Evolutionary conservation across 2,329 filamentous ascomycete species (phyloP), one percentile per base, ranked within the genome.

Genomic region (Ceratocystis cubensis): DNA sequence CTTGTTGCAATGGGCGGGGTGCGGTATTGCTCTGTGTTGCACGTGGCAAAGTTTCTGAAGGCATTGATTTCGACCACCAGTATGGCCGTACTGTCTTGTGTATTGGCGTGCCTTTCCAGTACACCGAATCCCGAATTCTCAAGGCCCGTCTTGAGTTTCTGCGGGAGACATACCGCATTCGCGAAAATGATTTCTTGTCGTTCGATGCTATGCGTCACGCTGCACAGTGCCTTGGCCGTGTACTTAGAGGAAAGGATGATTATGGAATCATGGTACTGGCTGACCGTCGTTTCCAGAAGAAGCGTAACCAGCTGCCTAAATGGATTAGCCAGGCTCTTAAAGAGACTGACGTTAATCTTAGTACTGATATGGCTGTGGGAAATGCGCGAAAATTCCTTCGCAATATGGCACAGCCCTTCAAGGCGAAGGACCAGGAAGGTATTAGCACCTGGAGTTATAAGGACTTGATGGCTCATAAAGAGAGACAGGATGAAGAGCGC

Each of bases 161-260:
- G n/a, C 85, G 93, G 59, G 95, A 99, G 75, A 97, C 90, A 0
- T 99, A 97, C 75, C 88, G 91, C 66, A 99, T 99, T 75, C 86
- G 90, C 68, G 94, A 97, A 75, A 96, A 96, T 71, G 95, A 99
- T 74, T 99, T 99, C 73, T 78, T 99, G 8, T 97, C 94, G 22
- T 99, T 99, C 80, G 94, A 99, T 74, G 94, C 94, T 25, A 99
- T 99, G 93, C 86, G 94, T n/a, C 94, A 99, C 74, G 94, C 94
- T 15, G 93, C 94, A 0, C 94, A 99, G 74, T 99, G 94, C 73
- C 80, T 99, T 1, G 95, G 94, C 15, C 92, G 94, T 74, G 94
- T 99, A 56, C 79, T 99, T 69, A 83, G 94, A 72, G 94, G 94
- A 28, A 99, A 99, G 75, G 95, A 99, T 73, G 94, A 99, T 76